Base-by-base conservation (phyloP, 495 filamentous ascomycete species). In the Aspergillus sparsus region DNA sequence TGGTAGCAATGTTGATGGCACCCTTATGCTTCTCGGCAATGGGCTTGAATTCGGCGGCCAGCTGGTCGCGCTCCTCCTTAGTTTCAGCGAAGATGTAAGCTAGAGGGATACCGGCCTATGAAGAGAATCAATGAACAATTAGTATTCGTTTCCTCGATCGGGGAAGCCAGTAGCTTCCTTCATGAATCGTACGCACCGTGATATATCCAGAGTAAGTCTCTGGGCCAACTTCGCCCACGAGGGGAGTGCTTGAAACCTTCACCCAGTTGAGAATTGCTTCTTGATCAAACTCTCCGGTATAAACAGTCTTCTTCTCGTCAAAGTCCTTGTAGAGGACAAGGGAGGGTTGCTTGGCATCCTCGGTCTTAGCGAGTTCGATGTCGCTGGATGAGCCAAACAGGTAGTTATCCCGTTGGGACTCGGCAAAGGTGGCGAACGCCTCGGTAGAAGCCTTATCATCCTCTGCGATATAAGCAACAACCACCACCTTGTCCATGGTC, bases 61-160 rank as follows among this genome's bases (percentile, higher is more conserved):
- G 85, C 66, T 85, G 79, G 70, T 87, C 85, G 61, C 94, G 92
- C 79, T 96, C 91, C 76, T 98, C 94, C 34, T 85, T 69, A 35
- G 89, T 95, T 80, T 97, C 93, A 63, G 93, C 89, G 77, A 99
- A 99, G 77, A 99, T 96, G 76, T 98, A 99, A 56, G 92, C 94
- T 55, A 99, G 84, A 41, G 94, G 94, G 63, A 98, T 84, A 62
- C 91, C 93, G 64, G 94, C 88, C 85, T 87, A 47, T 33, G n/a
- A 6, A 36, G 55, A 9, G 10, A 21, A 37, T 61, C 44, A 37
- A 27, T 27, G 21, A 27, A 27, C 31, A 31, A 39, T 60, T 49
- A 64, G 61, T 41, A 27, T 32, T 13, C 13, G 36, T 31, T 45
- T 50, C n/a, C 27, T 42, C 13, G 57, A 36, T 51, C 21, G 21